These are phyloP conservation scores for Volvox africanus DNA, from an alignment of 139 green algal genomes.

Conservation along the genomic window DNA sequence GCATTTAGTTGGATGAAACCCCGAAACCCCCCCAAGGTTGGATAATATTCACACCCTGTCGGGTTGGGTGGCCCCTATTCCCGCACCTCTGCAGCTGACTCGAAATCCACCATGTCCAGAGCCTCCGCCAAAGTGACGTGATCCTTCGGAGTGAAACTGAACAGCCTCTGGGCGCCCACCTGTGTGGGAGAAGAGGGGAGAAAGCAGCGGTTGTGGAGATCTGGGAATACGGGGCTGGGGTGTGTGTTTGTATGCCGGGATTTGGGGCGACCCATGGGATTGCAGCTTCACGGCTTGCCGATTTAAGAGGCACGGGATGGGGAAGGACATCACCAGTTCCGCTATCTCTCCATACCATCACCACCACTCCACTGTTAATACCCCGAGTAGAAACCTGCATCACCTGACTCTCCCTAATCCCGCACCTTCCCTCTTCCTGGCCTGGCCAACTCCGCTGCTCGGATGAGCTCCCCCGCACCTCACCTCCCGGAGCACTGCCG, in stretches of 20 bases:
- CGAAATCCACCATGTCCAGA: conserved; percentile 92
- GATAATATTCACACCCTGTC: too few species aligned
- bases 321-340: not conserved
- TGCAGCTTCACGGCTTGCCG: too few species aligned
- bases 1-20: too few species aligned
- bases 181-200: conserved; percentile 5
- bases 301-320: too few species aligned
- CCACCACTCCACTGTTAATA: too few species aligned
- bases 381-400: not conserved
- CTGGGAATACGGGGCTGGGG: too few species aligned
- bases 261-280: too few species aligned
- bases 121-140: conserved; percentile 85
- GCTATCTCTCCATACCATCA: not conserved
- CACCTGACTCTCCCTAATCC: not conserved
- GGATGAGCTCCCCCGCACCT: not conserved
- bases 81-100: conserved; percentile 84
- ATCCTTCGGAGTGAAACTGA: conserved; percentile 85
- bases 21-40: too few species aligned
- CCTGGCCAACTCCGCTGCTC: not conserved
- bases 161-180: conserved; percentile 72
- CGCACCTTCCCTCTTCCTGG: not conserved
- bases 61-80: too few species aligned
- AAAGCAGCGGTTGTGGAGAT: too few species aligned
- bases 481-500: conserved; percentile 51
- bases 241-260: too few species aligned